Evolutionary conservation across 345 rosid genomes (phyloP).

Genomic region (Eutrema yunnanense): DNA sequence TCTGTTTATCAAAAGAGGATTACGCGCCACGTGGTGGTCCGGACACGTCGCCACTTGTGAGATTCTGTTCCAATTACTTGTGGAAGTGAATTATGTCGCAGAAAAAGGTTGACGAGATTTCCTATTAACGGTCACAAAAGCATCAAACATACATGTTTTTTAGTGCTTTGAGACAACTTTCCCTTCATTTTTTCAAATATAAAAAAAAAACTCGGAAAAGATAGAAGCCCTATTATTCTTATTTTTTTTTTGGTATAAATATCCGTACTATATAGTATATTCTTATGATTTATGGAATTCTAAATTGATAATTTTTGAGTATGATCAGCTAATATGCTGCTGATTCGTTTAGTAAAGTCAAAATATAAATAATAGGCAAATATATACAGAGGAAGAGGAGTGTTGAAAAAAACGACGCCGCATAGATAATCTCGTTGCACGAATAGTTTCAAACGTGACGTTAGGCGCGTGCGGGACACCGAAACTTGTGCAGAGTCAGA

Average conservation of each 20-base stretch:
- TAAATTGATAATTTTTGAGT: background rate
- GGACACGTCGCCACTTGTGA: constrained; percentile 16
- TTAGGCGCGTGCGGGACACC: constrained; percentile 31
- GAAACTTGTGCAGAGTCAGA: constrained; percentile 35
- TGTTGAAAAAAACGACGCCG: constrained; percentile 11
- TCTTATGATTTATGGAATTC: background rate
- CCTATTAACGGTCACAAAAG: constrained; percentile 22
- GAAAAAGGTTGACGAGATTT: constrained; percentile 20
- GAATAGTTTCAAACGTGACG: constrained; percentile 20
- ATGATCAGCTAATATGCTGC: background rate
- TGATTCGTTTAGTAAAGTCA: background rate
- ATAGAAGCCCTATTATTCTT: background rate
- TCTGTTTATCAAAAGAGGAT: background rate
- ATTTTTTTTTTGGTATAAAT: background rate
- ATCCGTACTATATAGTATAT: background rate
- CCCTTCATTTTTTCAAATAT: background rate
- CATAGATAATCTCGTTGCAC: constrained; percentile 10
- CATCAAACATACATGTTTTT: constrained; percentile 8
- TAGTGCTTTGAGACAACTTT: constrained; percentile 1
- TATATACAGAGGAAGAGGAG: background rate
- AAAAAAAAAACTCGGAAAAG: background rate
- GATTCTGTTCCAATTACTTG: constrained; percentile 30
- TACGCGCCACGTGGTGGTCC: background rate
- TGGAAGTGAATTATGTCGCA: constrained; percentile 27
- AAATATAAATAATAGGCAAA: background rate